Conservation (phyloP, 1,284 basidiomycete species). For the Irpex lacteus region DNA sequence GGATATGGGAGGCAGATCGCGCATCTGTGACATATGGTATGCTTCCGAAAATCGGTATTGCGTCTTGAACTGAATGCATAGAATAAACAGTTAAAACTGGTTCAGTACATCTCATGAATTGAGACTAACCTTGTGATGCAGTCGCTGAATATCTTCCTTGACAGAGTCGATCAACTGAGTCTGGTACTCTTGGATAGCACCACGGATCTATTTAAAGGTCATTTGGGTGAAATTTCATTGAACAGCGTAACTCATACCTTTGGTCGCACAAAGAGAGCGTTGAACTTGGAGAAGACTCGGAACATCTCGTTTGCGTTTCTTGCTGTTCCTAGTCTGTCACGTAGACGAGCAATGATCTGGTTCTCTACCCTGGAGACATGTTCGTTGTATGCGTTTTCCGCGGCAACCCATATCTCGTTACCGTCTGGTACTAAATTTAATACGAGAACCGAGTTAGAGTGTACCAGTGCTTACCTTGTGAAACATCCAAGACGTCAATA, state of each 20-base stretch:
- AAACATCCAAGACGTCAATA: conserved; percentile 95
- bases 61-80: conserved; percentile 70
- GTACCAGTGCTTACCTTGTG: conserved; percentile 55
- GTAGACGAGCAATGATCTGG: conserved; percentile 92
- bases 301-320: conserved; percentile 99
- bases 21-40: conserved; percentile 97
- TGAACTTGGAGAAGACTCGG: conserved; percentile 97
- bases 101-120: not conserved
- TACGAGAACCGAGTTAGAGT: not conserved
- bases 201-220: conserved; percentile 65
- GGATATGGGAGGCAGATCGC: conserved; percentile 95
- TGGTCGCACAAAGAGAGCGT: conserved; percentile 95
- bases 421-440: conserved; percentile 61
- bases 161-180: conserved; percentile 97
- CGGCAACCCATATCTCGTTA: conserved; percentile 97
- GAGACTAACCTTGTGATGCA: conserved; percentile 81
- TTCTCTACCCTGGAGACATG: conserved; percentile 97
- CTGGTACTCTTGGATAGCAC: conserved; percentile 98
- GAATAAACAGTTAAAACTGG: not conserved
- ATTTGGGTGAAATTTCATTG: not conserved
- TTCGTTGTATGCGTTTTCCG: conserved; percentile 97
- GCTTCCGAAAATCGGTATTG: conserved; percentile 95
- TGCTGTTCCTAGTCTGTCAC: conserved; percentile 93
- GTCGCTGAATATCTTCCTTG: conserved; percentile 93
- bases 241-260: conserved; percentile 58